Percentiles rank a stretch among this genome's conserved stretches.
Evolutionary conservation across 495 filamentous ascomycete species (phyloP).

Genomic region (Hyaloscypha finlandica): DNA sequence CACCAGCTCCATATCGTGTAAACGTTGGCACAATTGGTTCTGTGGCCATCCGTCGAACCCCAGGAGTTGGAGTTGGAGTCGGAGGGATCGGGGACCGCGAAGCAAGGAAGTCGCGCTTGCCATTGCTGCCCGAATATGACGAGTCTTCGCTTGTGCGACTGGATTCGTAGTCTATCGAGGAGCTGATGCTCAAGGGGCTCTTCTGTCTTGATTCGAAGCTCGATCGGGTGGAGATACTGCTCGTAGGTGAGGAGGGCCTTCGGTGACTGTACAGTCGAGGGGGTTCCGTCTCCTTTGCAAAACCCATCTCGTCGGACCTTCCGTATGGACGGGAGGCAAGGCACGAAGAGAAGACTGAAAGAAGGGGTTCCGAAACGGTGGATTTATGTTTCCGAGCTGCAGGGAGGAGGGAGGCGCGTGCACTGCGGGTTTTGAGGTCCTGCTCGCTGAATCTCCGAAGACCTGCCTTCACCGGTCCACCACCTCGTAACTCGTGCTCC

Average conservation of each 20-base stretch:
- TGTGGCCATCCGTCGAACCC: conserved; percentile 5
- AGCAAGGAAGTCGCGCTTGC: conserved; percentile 2
- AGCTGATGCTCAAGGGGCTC: conserved; percentile 26
- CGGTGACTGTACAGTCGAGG: conserved; percentile 10
- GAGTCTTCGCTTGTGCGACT: conserved; percentile 19
- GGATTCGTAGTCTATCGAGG: conserved; percentile 22
- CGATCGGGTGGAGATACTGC: conserved; percentile 13
- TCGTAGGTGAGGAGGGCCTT: background rate
- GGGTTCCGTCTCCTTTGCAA: conserved; percentile 4
- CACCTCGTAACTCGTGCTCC: background rate
- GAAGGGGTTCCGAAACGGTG: conserved; percentile 20
- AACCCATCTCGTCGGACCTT: background rate
- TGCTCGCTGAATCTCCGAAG: conserved; percentile 23
- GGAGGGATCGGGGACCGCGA: conserved; percentile 4
- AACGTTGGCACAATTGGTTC: conserved; percentile 18
- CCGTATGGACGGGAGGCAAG: conserved; percentile 12
- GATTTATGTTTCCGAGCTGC: conserved; percentile 18
- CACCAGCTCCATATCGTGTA: conserved; percentile 19
- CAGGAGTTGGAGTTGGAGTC: background rate
- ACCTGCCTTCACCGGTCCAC: background rate
- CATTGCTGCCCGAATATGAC: conserved; percentile 8
- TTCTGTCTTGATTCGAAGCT: conserved; percentile 19
- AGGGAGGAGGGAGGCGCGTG: conserved; percentile 17
- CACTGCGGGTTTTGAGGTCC: conserved; percentile 22
- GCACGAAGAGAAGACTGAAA: conserved; percentile 11